Evolutionary conservation across 805 yeast genomes (phyloP), one percentile per base, ranked within the genome.

Genomic region (Sungouiella thailandica): DNA sequence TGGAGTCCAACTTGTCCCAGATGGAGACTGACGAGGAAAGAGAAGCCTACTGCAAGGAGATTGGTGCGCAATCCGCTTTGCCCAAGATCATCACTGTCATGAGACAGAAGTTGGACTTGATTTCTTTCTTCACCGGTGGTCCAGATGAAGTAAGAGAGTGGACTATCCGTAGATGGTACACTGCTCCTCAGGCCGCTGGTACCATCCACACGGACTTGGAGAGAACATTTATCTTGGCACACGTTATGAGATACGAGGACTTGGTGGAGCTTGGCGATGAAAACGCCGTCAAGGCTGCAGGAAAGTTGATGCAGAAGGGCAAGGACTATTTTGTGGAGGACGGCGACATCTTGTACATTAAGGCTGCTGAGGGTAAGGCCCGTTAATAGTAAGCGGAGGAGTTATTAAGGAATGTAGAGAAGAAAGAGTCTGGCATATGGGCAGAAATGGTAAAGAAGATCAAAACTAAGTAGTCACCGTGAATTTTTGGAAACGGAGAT

Each of bases 251-350:
- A 49, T 82, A 72, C 54, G 67, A 72, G 4, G 93, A 84, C 47
- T 58, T 82, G 34, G 28, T 46, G 25, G 43, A 83, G 62, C 56
- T 61, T 29, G 65, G 65, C 39, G 96, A 90, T 56, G 98, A 93
- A 54, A 73, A 73, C 37, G 70, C 80, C 24, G 84, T 93, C 52
- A 81, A 78, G 65, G 77, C 95, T 34, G 85, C 84, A 41, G 98
- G 98, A 58, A 88, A 88, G 65, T 74, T 90, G 52, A 67, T 74
- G 60, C 81, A 79, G 54, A 94, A 89, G 75, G 98, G 98, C 64
- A 93, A 90, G 63, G 95, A 80, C 43, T 93, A 93, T 59, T 84
- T 78, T 35, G 95, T 93, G 39, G 96, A 89, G 68, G 96, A 89
- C 58, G 96, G 96, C 53, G 97, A 89, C 58, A 72, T 93, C 53